A percentile compares a stretch with the other conserved stretches of the same genome.
These are phyloP conservation scores for Stygiomarasmius scandens DNA, from an alignment of 1,284 basidiomycete species.

Conservation along the genomic window DNA sequence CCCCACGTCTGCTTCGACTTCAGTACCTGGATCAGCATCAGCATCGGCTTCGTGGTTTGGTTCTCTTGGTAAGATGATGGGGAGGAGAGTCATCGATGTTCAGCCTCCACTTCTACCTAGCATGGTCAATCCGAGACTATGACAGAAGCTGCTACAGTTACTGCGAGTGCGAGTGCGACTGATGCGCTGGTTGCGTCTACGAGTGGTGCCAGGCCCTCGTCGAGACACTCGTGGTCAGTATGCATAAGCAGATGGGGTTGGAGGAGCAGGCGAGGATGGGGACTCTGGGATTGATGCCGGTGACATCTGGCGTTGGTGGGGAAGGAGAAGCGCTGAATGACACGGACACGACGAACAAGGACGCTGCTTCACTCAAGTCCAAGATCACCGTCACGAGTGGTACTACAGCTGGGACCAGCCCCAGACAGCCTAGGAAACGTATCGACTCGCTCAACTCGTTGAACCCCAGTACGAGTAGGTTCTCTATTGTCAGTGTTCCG, in stretches of 20 bases:
- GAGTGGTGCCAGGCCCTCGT: not conserved
- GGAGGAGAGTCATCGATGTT: not conserved
- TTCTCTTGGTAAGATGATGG: not conserved
- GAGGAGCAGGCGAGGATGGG: not conserved
- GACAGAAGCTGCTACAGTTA: not conserved
- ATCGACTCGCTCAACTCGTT: constrained; percentile 23
- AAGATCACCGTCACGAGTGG: not conserved
- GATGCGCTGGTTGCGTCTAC: not conserved
- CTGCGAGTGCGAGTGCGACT: not conserved
- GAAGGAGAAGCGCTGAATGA: too few species aligned
- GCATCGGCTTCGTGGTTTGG: not conserved
- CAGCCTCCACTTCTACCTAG: too few species aligned
- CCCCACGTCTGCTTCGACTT: too few species aligned
- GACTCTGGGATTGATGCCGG: too few species aligned
- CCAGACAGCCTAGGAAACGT: constrained; percentile 7
- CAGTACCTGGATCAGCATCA: too few species aligned
- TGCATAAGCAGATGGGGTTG: not conserved
- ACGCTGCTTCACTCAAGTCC: too few species aligned
- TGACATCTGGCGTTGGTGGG: not conserved
- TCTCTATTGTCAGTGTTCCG: constrained; percentile 48
- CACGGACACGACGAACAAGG: too few species aligned
- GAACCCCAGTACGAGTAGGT: constrained; percentile 32
- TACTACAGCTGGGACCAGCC: not conserved
- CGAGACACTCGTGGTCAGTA: not conserved
- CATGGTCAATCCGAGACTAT: not conserved